These are phyloP conservation scores for Stagonosporopsis cucurbitacearum DNA, from an alignment of 2,329 filamentous ascomycete genomes.

Conservation along the genomic window DNA sequence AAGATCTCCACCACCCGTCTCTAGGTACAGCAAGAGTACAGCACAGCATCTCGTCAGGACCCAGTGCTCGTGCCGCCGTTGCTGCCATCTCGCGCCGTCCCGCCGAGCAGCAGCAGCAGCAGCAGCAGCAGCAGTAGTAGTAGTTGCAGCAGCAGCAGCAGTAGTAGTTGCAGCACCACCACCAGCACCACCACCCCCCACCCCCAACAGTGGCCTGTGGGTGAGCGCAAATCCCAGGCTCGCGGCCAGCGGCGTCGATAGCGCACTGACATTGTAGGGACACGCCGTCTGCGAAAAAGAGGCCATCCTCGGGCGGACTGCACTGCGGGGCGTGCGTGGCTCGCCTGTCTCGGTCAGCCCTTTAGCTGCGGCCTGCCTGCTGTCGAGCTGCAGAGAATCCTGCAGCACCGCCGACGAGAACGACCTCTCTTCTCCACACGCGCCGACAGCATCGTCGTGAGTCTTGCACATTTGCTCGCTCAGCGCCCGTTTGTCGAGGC, in stretches of 20 bases:
- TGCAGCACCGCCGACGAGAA: slow-evolving; percentile 48
- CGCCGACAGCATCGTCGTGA: slow-evolving; percentile 25
- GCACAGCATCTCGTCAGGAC: slow-evolving; percentile 26
- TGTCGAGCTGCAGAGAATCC: slow-evolving; percentile 46
- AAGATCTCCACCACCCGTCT: slow-evolving; percentile 46
- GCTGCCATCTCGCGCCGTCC: slow-evolving; percentile 47
- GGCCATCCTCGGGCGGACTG: slow-evolving; percentile 36
- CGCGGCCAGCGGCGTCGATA: slow-evolving; percentile 32
- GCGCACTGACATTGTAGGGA: slow-evolving; percentile 38
- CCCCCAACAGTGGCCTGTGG: too few relatives aligned
- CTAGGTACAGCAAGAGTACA: slow-evolving; percentile 30
- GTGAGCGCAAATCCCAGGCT: slow-evolving; percentile 20
- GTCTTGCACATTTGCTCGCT: slow-evolving; percentile 17
- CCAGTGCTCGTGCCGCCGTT: slow-evolving; percentile 26
- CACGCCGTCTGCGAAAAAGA: slow-evolving; percentile 37
- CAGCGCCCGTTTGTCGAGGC: slow-evolving; percentile 35
- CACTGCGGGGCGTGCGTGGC: slow-evolving; percentile 42
- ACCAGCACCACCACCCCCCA: background rate
- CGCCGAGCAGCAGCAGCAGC: slow-evolving; percentile 39
- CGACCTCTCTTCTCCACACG: slow-evolving; percentile 37
- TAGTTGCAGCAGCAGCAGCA: background rate
- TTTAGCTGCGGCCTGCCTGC: slow-evolving; percentile 51
- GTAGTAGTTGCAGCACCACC: background rate
- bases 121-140: background rate
- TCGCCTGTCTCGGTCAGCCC: slow-evolving; percentile 49